A percentile compares a stretch with the other conserved stretches of the same genome.
Conservation (phyloP, 306 rosid species). For the Trifolium dubium region DNA sequence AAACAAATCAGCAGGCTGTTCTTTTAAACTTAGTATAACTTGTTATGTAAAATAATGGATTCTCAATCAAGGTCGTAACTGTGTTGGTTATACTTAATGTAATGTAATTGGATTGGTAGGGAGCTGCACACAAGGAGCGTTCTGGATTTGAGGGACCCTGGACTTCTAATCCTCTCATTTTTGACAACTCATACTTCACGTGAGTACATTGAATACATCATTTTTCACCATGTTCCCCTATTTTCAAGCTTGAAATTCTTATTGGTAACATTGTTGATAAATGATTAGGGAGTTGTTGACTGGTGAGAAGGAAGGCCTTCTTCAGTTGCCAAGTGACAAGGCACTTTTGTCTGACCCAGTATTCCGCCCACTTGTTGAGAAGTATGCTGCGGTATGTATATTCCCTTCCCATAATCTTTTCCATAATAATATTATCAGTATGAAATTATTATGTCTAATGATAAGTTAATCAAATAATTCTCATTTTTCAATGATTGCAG, state of each 20-base stretch:
- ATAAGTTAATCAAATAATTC: not conserved
- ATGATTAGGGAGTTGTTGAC: conserved; percentile 64
- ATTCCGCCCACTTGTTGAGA: conserved; percentile 98
- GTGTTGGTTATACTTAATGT: not conserved
- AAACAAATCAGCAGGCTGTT: not conserved
- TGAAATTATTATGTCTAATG: not conserved
- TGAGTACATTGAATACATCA: conserved; percentile 31
- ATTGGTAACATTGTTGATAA: not conserved
- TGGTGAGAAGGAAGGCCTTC: conserved; percentile 91
- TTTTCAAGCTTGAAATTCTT: not conserved
- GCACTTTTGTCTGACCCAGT: conserved; percentile 78
- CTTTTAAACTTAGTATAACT: not conserved
- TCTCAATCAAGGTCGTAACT: not conserved
- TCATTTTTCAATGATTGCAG: conserved; percentile 40
- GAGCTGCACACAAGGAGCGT: conserved; percentile 94
- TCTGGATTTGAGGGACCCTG: conserved; percentile 99
- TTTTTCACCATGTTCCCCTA: no score
- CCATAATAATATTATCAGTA: not conserved
- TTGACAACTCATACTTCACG: conserved; percentile 88
- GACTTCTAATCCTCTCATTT: conserved; percentile 90
- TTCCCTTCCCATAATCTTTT: not conserved
- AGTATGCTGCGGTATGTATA: conserved; percentile 82
- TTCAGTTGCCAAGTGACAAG: conserved; percentile 81
- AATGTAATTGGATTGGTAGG: conserved; percentile 47
- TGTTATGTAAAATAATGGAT: not conserved